Percentiles rank a stretch among this genome's conserved stretches.
Evolutionary conservation across 495 filamentous ascomycete genomes (phyloP).

Genomic region (Aspergillus nidulans): DNA sequence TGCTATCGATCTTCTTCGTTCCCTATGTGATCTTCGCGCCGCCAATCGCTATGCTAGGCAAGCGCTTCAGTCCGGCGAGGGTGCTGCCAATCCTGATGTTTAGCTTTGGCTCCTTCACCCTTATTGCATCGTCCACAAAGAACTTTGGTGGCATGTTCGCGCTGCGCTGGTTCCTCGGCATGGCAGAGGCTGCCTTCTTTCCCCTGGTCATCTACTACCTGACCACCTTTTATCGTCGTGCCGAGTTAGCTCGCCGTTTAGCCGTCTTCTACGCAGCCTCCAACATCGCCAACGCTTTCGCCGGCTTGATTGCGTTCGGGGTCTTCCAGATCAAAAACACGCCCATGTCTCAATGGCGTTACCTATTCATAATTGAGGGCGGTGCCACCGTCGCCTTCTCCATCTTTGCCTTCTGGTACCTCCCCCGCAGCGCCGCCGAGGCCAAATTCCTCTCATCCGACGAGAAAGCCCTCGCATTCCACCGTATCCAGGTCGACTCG

Average conservation of each 20-base stretch:
- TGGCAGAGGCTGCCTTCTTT: slow-evolving; percentile 71
- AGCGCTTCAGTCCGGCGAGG: slow-evolving; percentile 58
- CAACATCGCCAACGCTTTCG: slow-evolving; percentile 70
- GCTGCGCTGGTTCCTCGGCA: slow-evolving; percentile 55
- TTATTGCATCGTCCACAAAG: slow-evolving; percentile 48
- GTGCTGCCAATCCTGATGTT: slow-evolving; percentile 69
- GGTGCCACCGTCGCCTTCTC: slow-evolving; percentile 58
- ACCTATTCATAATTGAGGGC: slow-evolving; percentile 76
- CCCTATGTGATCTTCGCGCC: slow-evolving; percentile 70
- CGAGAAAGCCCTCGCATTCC: slow-evolving; percentile 67
- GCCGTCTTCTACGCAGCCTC: slow-evolving; percentile 76
- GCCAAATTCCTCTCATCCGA: slow-evolving; percentile 59
- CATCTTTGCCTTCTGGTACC: slow-evolving; percentile 64
- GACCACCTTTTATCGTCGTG: slow-evolving; percentile 67
- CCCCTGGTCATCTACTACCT: slow-evolving; percentile 61
- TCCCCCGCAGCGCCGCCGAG: slow-evolving; percentile 59
- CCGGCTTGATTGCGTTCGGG: slow-evolving; percentile 68
- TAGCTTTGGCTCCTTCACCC: slow-evolving; percentile 56
- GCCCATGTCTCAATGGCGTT: slow-evolving; percentile 57
- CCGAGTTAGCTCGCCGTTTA: slow-evolving; percentile 70
- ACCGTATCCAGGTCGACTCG: slow-evolving; percentile 70
- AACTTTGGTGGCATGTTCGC: slow-evolving; percentile 66
- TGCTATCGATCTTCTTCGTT: slow-evolving; percentile 72
- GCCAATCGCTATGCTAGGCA: slow-evolving; percentile 62
- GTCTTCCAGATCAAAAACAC: slow-evolving; percentile 66